Evolutionary conservation across 352 stramenopile genomes (phyloP).

Genomic region (Hyaloperonospora arabidopsidis): DNA sequence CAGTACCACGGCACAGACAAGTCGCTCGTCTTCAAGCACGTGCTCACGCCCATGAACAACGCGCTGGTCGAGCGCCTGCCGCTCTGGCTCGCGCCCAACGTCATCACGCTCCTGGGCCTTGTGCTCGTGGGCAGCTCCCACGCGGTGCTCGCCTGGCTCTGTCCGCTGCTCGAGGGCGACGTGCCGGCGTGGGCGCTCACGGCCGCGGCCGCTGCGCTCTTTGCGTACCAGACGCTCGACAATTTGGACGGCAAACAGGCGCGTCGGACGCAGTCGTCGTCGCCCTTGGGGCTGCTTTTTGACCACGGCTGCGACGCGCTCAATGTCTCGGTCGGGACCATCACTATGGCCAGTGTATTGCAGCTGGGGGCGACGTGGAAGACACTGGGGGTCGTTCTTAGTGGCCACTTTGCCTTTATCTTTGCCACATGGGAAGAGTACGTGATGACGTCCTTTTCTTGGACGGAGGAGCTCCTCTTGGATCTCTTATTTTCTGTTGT

Average conservation of each 20-base stretch:
- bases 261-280: constrained; percentile 69
- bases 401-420: constrained; percentile 74
- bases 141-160: constrained; percentile 57
- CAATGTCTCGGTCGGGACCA: constrained; percentile 74
- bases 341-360: constrained; percentile 74
- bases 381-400: constrained; percentile 64
- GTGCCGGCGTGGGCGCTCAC: constrained; percentile 65
- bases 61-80: constrained; percentile 65
- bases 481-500: no score
- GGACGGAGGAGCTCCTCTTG: no score
- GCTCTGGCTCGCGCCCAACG: constrained; percentile 74
- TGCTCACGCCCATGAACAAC: constrained; percentile 85
- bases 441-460: no score
- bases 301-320: constrained; percentile 80
- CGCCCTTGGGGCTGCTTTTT: constrained; percentile 73
- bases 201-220: constrained; percentile 47
- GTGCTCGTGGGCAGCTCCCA: constrained; percentile 59
- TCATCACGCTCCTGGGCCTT: constrained; percentile 73
- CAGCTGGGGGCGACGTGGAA: constrained; percentile 78
- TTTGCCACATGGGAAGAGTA: constrained; percentile 86
- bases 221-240: constrained; percentile 79
- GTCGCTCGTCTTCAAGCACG: constrained; percentile 82
- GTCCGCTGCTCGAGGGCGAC: constrained; percentile 63
- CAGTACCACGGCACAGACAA: constrained; percentile 82
- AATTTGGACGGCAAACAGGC: constrained; percentile 84